Evolutionary conservation across 139 green algal species (phyloP).

Genomic region (Closterium sp.): DNA sequence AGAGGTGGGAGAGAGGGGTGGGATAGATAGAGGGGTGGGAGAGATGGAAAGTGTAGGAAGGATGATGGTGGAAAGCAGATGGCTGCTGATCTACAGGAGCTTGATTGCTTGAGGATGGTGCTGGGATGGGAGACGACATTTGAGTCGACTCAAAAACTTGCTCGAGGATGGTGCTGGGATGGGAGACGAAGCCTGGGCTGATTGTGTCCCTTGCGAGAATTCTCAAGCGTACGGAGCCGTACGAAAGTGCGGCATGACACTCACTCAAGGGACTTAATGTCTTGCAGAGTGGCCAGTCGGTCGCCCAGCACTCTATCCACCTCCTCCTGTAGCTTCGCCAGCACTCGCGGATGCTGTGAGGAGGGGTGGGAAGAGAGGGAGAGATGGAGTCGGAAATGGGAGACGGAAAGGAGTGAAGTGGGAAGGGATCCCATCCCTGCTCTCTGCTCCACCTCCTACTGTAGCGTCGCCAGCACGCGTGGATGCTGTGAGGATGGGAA

Average conservation of each 20-base stretch:
- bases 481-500: not conserved
- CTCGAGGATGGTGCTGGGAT: too few relatives aligned
- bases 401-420: not conserved
- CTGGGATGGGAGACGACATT: too few relatives aligned
- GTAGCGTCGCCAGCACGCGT: not conserved
- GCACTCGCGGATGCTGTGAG: constrained; percentile 55
- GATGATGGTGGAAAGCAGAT: too few relatives aligned
- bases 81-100: too few relatives aligned
- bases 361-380: not conserved
- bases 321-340: constrained; percentile 70
- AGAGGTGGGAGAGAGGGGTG: not conserved
- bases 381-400: not conserved
- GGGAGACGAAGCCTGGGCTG: too few relatives aligned
- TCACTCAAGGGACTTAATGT: constrained; percentile 50
- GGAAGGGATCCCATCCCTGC: too few relatives aligned
- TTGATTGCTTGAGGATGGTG: too few relatives aligned
- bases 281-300: constrained; percentile 56
- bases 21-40: not conserved
- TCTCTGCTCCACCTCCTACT: not conserved
- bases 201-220: too few relatives aligned
- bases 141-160: too few relatives aligned
- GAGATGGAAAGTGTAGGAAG: too few relatives aligned
- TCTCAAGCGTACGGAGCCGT: too few relatives aligned
- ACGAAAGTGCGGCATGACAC: not conserved
- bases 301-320: constrained; percentile 75